phyloP scores from a whole-genome alignment of 2,329 filamentous ascomycete genomes.

The Fusarium sp. region DNA sequence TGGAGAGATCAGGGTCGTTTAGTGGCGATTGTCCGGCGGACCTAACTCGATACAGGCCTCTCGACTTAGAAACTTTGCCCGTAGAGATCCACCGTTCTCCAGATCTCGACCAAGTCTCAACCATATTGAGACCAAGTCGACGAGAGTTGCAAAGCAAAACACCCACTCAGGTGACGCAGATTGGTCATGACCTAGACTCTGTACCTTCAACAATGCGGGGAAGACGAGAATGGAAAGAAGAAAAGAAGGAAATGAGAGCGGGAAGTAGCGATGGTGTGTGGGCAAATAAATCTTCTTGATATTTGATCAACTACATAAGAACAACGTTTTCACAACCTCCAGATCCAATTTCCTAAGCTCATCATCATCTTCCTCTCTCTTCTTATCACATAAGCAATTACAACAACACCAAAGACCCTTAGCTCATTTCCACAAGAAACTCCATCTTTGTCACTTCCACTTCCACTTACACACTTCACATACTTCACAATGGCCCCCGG shows the following conservation, averaged over 20 bases:
- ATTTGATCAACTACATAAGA: conserved; percentile 32
- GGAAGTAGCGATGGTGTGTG: conserved; percentile 22
- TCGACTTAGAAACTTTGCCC: conserved; percentile 42
- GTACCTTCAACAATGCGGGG: conserved; percentile 35
- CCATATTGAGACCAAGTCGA: conserved; percentile 28
- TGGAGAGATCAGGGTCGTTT: not conserved
- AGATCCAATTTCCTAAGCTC: conserved; percentile 16
- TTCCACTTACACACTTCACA: conserved; percentile 29
- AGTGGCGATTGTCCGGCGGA: conserved; percentile 30
- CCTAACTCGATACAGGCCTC: conserved; percentile 32
- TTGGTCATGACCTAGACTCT: conserved; percentile 35
- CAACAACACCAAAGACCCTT: not conserved
- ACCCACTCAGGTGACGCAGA: conserved; percentile 36
- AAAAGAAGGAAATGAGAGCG: not conserved
- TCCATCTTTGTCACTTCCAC: not conserved
- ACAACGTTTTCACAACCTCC: conserved; percentile 4
- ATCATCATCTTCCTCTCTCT: conserved; percentile 22
- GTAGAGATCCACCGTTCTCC: conserved; percentile 33
- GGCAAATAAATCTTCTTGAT: conserved; percentile 14
- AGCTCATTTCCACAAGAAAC: not conserved
- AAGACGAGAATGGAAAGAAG: conserved; percentile 11
- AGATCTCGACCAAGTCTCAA: conserved; percentile 40
- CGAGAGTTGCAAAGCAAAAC: conserved; percentile 36
- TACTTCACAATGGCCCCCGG: conserved; percentile 44
- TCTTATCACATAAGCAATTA: not conserved